Base-by-base conservation (phyloP, 1,139 yeast species). In the Ogataea hybrid region DNA sequence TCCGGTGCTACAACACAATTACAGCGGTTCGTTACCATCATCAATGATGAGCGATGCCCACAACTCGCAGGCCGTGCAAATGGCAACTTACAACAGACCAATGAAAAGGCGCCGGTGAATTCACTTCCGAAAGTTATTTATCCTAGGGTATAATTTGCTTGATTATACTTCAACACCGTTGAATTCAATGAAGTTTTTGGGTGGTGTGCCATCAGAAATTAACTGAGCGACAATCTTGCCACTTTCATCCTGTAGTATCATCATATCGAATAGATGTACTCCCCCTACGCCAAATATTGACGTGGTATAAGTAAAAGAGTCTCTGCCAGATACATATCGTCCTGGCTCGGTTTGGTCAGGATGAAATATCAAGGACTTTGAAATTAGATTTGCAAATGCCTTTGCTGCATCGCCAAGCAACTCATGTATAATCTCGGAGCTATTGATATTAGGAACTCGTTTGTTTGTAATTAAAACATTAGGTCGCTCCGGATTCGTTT, bases 21-120 rank as follows among this genome's bases (percentile, higher is more conserved):
- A 85, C 56, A 69, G 76, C 32, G 97, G 97, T 41, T 75, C 84
- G 1, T 71, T 89, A 56, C 97, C 96, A 1, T 88, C 88, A 0
- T 69, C 74, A 9, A 39, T 49, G 29, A 43, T 42, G 37, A 31
- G 42, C 21, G 42, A 36, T 25, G 36, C 46, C 9, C 44, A 46
- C 17, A 42, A 44, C 20, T 42, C 39, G 7, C 49, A 48, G 25
- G 39, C 38, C 8, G 43, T 46, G 17, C 43, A 52, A 30, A 35
- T 43, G 23, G 39, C 55, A 5, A 40, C 53, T 2, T 25, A 52
- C 25, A 43, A 39, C 25, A 42, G 38, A 41, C 41, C 51, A 5
- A 34, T 46, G 6, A 56, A 53, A 41, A 54, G 57, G 46, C 49
- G 58, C 31, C 50, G 50, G 34, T 39, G 38, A 35, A 27, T 18